These are phyloP conservation scores for Colletotrichum spaethianum DNA, from an alignment of 2,329 filamentous ascomycete genomes.

Conservation along the genomic window DNA sequence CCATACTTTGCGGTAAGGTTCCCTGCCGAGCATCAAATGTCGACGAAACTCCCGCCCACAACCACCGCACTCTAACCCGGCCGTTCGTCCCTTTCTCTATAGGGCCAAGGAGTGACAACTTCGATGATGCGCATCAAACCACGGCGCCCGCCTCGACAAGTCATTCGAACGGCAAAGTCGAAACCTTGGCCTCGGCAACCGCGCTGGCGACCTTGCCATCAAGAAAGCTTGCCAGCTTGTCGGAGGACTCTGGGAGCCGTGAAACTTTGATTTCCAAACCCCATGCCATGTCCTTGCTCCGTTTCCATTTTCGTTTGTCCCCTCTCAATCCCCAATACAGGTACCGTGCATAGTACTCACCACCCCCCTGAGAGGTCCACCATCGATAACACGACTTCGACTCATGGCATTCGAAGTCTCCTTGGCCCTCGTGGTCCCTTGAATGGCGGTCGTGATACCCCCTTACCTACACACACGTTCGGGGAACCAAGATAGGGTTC, in stretches of 20 bases:
- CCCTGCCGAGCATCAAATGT: constrained; percentile 22
- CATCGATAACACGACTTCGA: constrained; percentile 35
- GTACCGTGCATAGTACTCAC: background rate
- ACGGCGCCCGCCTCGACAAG: constrained; percentile 1
- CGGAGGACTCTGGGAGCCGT: background rate
- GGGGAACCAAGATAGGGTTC: constrained; percentile 14
- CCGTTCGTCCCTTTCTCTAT: constrained; percentile 18
- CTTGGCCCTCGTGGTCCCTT: background rate
- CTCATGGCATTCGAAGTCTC: constrained; percentile 13
- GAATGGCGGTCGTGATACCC: constrained; percentile 8
- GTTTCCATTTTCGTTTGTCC: constrained; percentile 29
- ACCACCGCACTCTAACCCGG: background rate
- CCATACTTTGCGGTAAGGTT: background rate
- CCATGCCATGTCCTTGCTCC: constrained; percentile 1
- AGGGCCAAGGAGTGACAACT: background rate
- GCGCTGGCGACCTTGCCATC: background rate
- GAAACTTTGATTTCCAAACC: constrained; percentile 23
- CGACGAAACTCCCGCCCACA: constrained; percentile 18
- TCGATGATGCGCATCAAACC: constrained; percentile 14
- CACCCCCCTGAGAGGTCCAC: constrained; percentile 24
- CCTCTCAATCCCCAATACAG: background rate
- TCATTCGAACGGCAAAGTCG: constrained; percentile 11
- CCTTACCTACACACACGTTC: background rate
- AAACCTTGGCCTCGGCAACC: background rate
- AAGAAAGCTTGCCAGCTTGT: constrained; percentile 17